Evolutionary conservation across 257 asterid species (phyloP).

Genomic region (Anisodus acutangulus): DNA sequence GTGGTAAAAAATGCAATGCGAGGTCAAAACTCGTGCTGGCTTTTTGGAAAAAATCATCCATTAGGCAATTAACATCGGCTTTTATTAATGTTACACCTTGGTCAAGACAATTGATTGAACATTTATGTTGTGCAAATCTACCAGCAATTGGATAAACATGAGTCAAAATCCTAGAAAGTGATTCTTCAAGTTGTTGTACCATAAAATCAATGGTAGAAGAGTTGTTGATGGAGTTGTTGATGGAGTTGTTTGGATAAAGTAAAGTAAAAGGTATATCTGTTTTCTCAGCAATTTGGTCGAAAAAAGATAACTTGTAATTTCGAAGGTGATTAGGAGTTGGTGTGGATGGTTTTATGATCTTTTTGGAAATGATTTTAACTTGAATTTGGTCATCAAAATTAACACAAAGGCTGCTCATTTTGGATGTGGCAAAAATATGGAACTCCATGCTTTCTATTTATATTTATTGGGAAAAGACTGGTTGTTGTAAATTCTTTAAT

Average conservation of each 20-base stretch:
- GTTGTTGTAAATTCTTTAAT: too few relatives aligned
- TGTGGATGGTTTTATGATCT: conserved; percentile 25
- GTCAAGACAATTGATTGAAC: conserved; percentile 43
- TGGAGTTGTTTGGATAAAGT: conserved; percentile 37
- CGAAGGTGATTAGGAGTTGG: conserved; percentile 42
- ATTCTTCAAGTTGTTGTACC: conserved; percentile 28
- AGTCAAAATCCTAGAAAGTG: conserved; percentile 39
- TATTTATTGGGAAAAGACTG: too few relatives aligned
- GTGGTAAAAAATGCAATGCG: neutral
- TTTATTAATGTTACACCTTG: conserved; percentile 44
- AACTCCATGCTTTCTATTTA: neutral
- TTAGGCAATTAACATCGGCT: conserved; percentile 13
- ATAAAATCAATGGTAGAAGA: neutral
- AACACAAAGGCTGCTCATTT: neutral
- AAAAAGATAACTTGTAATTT: conserved; percentile 40
- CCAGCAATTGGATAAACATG: conserved; percentile 40
- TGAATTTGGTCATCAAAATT: neutral
- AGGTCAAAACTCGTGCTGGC: neutral
- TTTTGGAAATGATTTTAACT: neutral
- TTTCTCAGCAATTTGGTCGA: conserved; percentile 42
- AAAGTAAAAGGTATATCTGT: conserved; percentile 1
- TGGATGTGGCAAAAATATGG: neutral
- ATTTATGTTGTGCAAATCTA: conserved; percentile 20
- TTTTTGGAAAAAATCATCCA: neutral
- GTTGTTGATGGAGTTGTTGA: neutral